Evolutionary conservation across 495 filamentous ascomycete genomes (phyloP).

Genomic region (Penicillium paxilli): DNA sequence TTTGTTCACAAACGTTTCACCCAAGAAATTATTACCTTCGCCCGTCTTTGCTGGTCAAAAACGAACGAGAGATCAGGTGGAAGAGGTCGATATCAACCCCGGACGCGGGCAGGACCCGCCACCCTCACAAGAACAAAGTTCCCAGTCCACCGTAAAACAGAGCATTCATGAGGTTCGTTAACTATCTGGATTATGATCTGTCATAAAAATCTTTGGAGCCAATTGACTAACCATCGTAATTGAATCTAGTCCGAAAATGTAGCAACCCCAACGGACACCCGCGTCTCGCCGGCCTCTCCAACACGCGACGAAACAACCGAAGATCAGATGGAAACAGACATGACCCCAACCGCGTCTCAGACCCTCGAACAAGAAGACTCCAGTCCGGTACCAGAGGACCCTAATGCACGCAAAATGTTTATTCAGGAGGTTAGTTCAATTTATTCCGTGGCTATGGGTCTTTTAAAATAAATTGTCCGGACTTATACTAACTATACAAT

Average conservation of each 20-base stretch:
- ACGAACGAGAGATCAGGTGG: slow-evolving; percentile 42
- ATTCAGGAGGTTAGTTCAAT: slow-evolving; percentile 42
- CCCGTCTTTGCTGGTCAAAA: slow-evolving; percentile 45
- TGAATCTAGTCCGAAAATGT: slow-evolving; percentile 14
- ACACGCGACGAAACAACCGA: slow-evolving; percentile 17
- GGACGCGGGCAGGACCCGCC: slow-evolving; percentile 16
- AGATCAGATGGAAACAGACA: slow-evolving; percentile 14
- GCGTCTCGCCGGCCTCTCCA: slow-evolving; percentile 13
- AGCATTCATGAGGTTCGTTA: slow-evolving; percentile 26
- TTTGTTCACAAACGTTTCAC: slow-evolving; percentile 25
- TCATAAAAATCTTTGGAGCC: not conserved
- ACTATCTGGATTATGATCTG: not conserved
- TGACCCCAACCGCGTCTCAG: slow-evolving; percentile 6
- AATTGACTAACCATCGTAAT: slow-evolving; percentile 12
- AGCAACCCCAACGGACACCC: slow-evolving; percentile 21
- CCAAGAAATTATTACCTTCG: slow-evolving; percentile 40
- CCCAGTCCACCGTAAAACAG: slow-evolving; percentile 11
- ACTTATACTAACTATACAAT: slow-evolving; percentile 5
- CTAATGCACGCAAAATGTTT: slow-evolving; percentile 41
- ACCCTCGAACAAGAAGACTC: slow-evolving; percentile 12
- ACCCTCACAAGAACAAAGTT: slow-evolving; percentile 7
- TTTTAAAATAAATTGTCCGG: not conserved
- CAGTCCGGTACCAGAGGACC: slow-evolving; percentile 31
- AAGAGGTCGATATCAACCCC: slow-evolving; percentile 23
- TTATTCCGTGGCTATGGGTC: not conserved